Conservation (phyloP, 345 rosid genomes). For the Dipteronia sinensis region DNA sequence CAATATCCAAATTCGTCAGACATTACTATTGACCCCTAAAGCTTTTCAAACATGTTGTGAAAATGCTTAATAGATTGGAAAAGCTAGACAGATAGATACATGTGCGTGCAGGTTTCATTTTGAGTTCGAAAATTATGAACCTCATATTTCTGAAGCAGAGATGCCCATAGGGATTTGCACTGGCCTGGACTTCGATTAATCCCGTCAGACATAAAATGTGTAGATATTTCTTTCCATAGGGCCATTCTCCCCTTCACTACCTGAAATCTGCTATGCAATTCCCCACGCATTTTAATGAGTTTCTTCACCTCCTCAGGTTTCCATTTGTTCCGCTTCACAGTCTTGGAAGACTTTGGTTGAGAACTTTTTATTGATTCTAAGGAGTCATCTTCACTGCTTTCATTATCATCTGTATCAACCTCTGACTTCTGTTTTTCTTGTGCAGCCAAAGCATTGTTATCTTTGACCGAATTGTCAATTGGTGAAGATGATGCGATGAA, state of each 20-base stretch:
- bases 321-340: slow-evolving; percentile 70
- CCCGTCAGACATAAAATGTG: slow-evolving; percentile 59
- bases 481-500: slow-evolving; percentile 44
- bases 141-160: slow-evolving; percentile 85
- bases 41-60: too few relatives aligned
- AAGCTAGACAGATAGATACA: neutral
- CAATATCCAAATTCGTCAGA: neutral
- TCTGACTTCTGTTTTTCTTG: slow-evolving; percentile 24
- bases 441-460: slow-evolving; percentile 22
- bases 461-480: slow-evolving; percentile 32
- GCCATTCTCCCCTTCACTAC: slow-evolving; percentile 90
- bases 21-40: neutral
- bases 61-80: neutral
- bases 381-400: slow-evolving; percentile 42
- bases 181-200: slow-evolving; percentile 71
- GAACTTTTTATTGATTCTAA: slow-evolving; percentile 42
- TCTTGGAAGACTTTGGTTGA: slow-evolving; percentile 48
- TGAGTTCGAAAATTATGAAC: slow-evolving; percentile 28
- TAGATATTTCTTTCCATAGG: slow-evolving; percentile 91
- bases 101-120: neutral
- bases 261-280: slow-evolving; percentile 66
- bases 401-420: slow-evolving; percentile 34
- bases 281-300: slow-evolving; percentile 72
- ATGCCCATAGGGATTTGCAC: slow-evolving; percentile 93
- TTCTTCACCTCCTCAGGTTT: slow-evolving; percentile 82